Percentiles rank a stretch among this genome's conserved stretches.
Conservation (phyloP, 768 basidiomycete genomes). For the Leccinum variicolor region DNA sequence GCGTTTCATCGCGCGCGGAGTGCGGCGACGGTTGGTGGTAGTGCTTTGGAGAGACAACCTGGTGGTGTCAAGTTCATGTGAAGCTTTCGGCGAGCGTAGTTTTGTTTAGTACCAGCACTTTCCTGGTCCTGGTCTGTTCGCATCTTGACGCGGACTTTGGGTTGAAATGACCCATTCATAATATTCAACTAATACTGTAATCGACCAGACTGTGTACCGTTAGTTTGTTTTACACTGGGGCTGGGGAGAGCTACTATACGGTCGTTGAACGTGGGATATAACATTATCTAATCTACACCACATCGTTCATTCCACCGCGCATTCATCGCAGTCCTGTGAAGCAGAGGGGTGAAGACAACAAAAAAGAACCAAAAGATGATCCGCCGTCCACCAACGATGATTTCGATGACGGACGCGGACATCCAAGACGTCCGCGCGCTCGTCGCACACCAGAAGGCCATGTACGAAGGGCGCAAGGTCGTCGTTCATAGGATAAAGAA, state of each 20-base stretch:
- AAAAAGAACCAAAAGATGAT: conserved; percentile 49
- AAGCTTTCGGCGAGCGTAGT: background rate
- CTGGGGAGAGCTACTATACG: too few relatives aligned
- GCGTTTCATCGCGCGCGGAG: conserved; percentile 49
- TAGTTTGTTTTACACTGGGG: background rate
- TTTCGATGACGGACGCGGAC: conserved; percentile 72
- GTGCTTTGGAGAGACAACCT: conserved; percentile 3
- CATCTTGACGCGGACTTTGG: background rate
- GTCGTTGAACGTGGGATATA: background rate
- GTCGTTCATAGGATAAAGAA: conserved; percentile 42
- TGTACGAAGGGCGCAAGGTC: conserved; percentile 36
- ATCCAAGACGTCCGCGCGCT: conserved; percentile 75
- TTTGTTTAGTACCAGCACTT: background rate
- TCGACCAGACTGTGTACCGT: background rate
- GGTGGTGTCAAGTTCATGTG: conserved; percentile 8
- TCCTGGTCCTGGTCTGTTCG: too few relatives aligned
- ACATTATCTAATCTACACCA: background rate
- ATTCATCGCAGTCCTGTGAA: too few relatives aligned
- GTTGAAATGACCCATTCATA: background rate
- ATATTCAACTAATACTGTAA: background rate
- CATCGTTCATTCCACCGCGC: background rate
- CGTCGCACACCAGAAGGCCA: conserved; percentile 46
- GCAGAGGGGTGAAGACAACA: too few relatives aligned
- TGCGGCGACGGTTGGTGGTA: conserved; percentile 9
- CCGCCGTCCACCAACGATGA: conserved; percentile 71